Percentiles rank a stretch among this genome's conserved stretches.
Conservation (phyloP, 208 protist species). For the Wallacemonas collosoma region DNA sequence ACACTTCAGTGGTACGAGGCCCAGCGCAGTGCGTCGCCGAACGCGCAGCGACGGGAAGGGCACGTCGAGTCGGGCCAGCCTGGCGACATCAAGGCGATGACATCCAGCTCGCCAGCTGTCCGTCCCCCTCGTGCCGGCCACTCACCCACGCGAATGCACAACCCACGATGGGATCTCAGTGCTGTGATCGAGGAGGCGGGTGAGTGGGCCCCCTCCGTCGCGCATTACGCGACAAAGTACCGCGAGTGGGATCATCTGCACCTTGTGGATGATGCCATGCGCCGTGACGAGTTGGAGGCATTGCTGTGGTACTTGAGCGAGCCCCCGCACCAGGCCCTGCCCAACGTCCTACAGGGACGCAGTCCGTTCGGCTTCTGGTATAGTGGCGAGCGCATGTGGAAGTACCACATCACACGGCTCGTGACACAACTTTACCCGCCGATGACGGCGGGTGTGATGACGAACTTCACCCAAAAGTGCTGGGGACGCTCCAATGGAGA, state of each 20-base stretch:
- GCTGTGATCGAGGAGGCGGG: constrained; percentile 30
- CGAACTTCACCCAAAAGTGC: constrained; percentile 93
- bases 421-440: constrained; percentile 76
- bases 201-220: constrained; percentile 36
- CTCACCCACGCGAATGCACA: neutral
- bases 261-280: constrained; percentile 70
- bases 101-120: no score
- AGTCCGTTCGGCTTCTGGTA: constrained; percentile 74
- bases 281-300: constrained; percentile 79
- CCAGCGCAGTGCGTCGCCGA: no score
- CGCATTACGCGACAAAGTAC: constrained; percentile 56
- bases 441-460: constrained; percentile 80
- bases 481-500: constrained; percentile 86
- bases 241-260: constrained; percentile 70
- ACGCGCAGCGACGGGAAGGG: no score
- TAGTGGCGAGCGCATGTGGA: constrained; percentile 85
- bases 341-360: constrained; percentile 74
- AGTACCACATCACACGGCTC: constrained; percentile 66
- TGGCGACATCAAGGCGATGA: no score
- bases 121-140: neutral
- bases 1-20: constrained; percentile 27
- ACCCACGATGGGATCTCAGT: neutral
- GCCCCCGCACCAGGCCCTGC: constrained; percentile 72
- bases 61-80: no score
- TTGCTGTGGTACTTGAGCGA: constrained; percentile 62